Evolutionary conservation across 1,284 basidiomycete species (phyloP), one percentile per base, ranked within the genome.

Genomic region (Papiliotrema flavescens): DNA sequence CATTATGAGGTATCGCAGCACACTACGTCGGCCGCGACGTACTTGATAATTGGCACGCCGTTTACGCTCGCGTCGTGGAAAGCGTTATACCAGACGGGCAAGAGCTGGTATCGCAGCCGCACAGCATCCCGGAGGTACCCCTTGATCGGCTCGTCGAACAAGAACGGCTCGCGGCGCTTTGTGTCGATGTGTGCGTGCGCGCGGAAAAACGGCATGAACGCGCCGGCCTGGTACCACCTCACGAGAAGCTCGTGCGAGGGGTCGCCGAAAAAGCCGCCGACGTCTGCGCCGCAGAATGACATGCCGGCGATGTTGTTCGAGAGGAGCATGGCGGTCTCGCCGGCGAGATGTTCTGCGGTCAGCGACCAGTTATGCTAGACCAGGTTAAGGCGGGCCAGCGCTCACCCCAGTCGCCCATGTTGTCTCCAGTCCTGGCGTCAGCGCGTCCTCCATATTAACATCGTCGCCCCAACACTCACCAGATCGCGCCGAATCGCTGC

Each of bases 131-230:
- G 83, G 32, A 98, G 77, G 42, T 91, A 87, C 36, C 84, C 80
- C 77, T 88, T 88, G 78, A 89, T 87, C 0, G 93, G 92, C 68
- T 96, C 88, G 17, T 92, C 90, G 51, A 90, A 83, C 0, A 98
- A 81, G 80, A 88, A 98, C 0, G 95, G 95, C 76, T 99, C 96
- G 46, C 95, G 85, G 41, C 96, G 85, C 79, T 98, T 98, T 42
- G 95, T 96, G 76, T 99, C 96, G 66, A 97, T 88, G 75, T 98
- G 94, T 4, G 95, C 96, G 76, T 98, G 96, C 0, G 95, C 95
- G 51, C 95, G 85, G 87, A 98, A 95, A 84, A 99, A 99, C 3
- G 95, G 95, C 61, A 87, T 87, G 75, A 98, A 96, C 13, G 87
- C 85, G 26, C 95, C 96, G 36, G 94, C 87, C 78, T 91, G 91